These are phyloP conservation scores for Phytophthora fragariaefolia DNA, from an alignment of 352 stramenopile species.

Conservation along the genomic window DNA sequence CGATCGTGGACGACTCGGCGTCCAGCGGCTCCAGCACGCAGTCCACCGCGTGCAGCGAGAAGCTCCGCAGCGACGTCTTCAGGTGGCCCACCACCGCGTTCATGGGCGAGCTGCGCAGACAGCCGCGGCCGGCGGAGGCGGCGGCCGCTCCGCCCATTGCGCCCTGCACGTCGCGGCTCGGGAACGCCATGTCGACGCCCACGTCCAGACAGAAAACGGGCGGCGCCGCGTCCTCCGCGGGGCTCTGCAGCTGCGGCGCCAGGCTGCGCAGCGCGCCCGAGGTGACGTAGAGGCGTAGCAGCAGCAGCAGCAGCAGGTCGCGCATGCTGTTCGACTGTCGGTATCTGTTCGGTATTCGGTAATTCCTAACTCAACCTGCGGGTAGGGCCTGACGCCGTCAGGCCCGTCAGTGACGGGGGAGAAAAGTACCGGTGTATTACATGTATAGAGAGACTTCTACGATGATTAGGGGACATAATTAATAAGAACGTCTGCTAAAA, in stretches of 20 bases:
- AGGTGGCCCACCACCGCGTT: constrained; percentile 41
- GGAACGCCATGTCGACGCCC: constrained; percentile 55
- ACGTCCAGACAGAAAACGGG: constrained; percentile 55
- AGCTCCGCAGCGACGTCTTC: constrained; percentile 38
- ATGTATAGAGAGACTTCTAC: no score
- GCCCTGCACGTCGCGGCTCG: constrained; percentile 27
- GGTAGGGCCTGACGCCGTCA: no score
- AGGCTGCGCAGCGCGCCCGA: constrained; percentile 9
- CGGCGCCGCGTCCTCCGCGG: constrained; percentile 13
- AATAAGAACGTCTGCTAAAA: not conserved
- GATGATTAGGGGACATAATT: no score
- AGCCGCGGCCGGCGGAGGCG: constrained; percentile 26
- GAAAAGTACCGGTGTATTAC: no score
- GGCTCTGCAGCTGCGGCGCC: not conserved
- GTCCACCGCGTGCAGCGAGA: constrained; percentile 52
- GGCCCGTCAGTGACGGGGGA: no score
- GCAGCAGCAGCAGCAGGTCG: constrained; percentile 5
- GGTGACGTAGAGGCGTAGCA: not conserved
- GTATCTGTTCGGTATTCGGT: no score
- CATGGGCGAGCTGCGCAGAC: constrained; percentile 49
- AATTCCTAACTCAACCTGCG: no score
- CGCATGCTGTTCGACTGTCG: no score
- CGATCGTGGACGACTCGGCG: constrained; percentile 37
- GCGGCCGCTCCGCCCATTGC: constrained; percentile 23
- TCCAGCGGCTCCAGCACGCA: constrained; percentile 46